These are phyloP conservation scores for Talaromyces verruculosus DNA, from an alignment of 2,329 filamentous ascomycete genomes.

Conservation along the genomic window DNA sequence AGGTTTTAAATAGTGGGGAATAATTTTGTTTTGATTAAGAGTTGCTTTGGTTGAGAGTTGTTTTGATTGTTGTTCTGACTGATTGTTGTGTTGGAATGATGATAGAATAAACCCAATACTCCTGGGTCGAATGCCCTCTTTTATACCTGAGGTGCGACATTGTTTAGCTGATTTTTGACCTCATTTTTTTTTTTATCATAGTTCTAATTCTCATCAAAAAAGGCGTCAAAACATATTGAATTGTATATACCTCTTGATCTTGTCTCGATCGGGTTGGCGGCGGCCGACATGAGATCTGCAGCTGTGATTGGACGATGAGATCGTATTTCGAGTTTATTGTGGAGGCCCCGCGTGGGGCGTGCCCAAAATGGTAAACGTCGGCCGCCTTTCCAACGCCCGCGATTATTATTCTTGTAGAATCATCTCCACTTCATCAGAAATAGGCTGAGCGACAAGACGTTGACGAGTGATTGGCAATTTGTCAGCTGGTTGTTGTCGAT, in stretches of 20 bases:
- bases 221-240: background rate
- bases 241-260: background rate
- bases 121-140: background rate
- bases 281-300: slow-evolving; percentile 9
- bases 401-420: background rate
- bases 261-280: slow-evolving; percentile 11
- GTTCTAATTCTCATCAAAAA: background rate
- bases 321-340: background rate
- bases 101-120: background rate
- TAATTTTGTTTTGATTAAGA: background rate
- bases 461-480: background rate
- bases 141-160: slow-evolving; percentile 3
- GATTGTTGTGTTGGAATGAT: background rate
- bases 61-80: background rate
- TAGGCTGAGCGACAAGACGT: background rate
- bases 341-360: background rate
- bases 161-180: background rate
- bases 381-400: slow-evolving; percentile 8
- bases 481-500: background rate
- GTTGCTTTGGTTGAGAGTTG: background rate
- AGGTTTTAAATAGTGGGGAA: background rate
- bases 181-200: background rate
- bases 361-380: slow-evolving; percentile 14
- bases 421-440: background rate
- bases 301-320: background rate